Evolutionary conservation across 176 grass and related monocot genomes (phyloP), one percentile per base, ranked within the genome.

Genomic region (Aegilops umbellulata): DNA sequence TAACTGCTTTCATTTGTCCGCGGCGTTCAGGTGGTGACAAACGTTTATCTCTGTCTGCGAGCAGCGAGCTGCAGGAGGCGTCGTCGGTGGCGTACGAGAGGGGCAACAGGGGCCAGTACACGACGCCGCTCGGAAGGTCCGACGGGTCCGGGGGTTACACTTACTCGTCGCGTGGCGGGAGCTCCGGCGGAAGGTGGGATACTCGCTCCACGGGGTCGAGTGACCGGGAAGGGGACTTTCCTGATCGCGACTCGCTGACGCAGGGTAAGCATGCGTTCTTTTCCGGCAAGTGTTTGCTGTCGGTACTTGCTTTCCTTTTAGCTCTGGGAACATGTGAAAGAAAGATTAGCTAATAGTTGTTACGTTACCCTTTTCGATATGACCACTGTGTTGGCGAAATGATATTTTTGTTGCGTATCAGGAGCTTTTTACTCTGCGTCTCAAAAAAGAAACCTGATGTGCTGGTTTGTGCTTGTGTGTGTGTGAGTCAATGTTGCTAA

Each of bases 161-260:
- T 26, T 87, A 84, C 41, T 61, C 80, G 16, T 87, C 81, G 23
- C 88, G 78, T 82, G 89, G 89, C 27, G 90, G 90, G 72, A 88
- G 73, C 69, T 86, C 86, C 1, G 88, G 88, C 31, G 88, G 88
- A 15, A 92, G 88, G 86, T 99, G 97, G 97, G 97, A 99, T 14
- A 80, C 92, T 53, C 94, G 86, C 81, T 94, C 96, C 0, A 89
- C 88, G n/a, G 86, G 84, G 31, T 94, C 92, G 22, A 99, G 87
- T 17, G 88, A 90, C 81, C 90, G 80, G 29, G 92, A 94, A 60
- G 94, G 87, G 6, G 97, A 94, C 41, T 77, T 85, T 14, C 75
- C 90, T 70, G 94, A 94, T 27, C 92, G 41, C 0, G 97, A 96
- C 30, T 34, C 73, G 41, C 39, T 57, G 44, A 60, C 67, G 15